Evolutionary conservation across 208 protist species (phyloP), one percentile per base, ranked within the genome.

Genomic region (Trypanosoma congolense): DNA sequence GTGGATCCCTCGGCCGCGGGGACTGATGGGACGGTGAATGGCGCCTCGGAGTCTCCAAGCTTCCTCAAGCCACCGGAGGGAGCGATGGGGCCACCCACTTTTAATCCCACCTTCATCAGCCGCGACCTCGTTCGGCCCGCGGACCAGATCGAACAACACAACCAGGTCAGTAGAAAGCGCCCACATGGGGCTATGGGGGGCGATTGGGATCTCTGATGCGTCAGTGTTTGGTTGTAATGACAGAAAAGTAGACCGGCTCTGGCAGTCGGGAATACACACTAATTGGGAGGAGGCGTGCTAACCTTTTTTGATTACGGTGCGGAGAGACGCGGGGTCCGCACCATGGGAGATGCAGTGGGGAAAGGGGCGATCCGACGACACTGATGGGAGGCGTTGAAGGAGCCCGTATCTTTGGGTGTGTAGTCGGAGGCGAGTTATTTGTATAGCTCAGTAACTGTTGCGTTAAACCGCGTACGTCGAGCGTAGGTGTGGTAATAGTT

Each of bases 61-160:
- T 72, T 63, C 30, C 35, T 66, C 42, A 56, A 41, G 2, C 73
- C 73, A 31, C 77, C 70, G 12, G 55, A 70, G 14, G 73, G 51
- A 5, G 25, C 50, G 1, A 43, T 38, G 28, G 45, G 30, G 12
- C 33, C 56, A 0, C 65, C 79, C 2, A 43, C 61, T 12, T 83
- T 80, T 31, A 54, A 60, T 16, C 76, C 85, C 3, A 71, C 73
- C n/a, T 90, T 77, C 53, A 86, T 93, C 61, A 93, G 81, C 63
- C 57, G 69, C 19, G 52, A 61, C 24, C 65, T 93, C 1, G 75
- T 92, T 2, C 69, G 19, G 33, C 51, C 50, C 19, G 69, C 59
- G 0, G 62, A 69, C 30, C 65, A 43, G 24, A 62, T 41, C 4
- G 53, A 44, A 5, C 25, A 49, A 2, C 38, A 14, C 28, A 45